phyloP scores from a whole-genome alignment of 2,329 filamentous ascomycete species.

The Metarhizium robertsii region DNA sequence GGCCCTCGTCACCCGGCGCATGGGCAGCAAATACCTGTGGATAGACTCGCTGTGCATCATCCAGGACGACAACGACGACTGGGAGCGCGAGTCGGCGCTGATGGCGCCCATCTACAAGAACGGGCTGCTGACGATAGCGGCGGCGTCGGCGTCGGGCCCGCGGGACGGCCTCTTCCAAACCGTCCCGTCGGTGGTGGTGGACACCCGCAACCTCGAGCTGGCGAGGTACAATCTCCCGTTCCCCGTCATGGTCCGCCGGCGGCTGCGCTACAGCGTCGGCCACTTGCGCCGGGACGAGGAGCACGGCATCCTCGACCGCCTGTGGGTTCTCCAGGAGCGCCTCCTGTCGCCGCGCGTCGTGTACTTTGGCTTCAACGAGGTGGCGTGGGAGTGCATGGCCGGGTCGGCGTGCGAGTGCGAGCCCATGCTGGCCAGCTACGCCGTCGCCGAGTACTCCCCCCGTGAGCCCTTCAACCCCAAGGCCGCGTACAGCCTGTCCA shows the following conservation, averaged over 20 bases:
- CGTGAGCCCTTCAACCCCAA: not conserved
- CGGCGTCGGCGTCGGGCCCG: not conserved
- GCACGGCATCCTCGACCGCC: not conserved
- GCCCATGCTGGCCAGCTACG: not conserved
- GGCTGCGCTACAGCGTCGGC: not conserved
- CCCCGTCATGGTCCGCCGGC: not conserved
- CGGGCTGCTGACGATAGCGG: constrained; percentile 3
- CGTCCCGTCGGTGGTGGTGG: not conserved
- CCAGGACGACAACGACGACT: constrained; percentile 12
- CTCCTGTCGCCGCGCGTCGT: not conserved
- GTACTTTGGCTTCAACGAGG: not conserved
- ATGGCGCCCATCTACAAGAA: constrained; percentile 11
- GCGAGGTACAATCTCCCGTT: not conserved
- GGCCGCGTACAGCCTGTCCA: not conserved
- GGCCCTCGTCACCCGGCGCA: constrained; percentile 4
- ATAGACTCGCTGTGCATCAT: constrained; percentile 18
- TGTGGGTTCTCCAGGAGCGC: not conserved
- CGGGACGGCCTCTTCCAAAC: not conserved
- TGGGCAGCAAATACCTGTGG: constrained; percentile 14
- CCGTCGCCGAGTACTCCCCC: not conserved
- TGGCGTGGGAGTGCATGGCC: not conserved
- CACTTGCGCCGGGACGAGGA: not conserved
- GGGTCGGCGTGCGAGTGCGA: not conserved
- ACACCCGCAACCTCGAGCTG: not conserved
- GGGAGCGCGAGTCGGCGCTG: constrained; percentile 7